These are phyloP conservation scores for Cucurbita pepo DNA, from an alignment of 306 rosid species.

Conservation along the genomic window DNA sequence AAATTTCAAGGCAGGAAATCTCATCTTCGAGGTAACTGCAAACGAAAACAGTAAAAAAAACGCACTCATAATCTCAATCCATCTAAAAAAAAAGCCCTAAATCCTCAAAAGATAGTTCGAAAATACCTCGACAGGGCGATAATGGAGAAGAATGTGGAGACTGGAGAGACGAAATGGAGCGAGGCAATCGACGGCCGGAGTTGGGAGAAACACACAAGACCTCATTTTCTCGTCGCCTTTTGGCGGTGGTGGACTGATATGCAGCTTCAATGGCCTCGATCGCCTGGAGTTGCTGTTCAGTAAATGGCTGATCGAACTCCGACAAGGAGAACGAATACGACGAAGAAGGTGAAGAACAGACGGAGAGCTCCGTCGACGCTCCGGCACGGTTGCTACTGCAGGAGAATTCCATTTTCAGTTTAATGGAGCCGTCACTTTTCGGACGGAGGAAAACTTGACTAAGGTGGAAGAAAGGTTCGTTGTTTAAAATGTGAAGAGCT, in stretches of 20 bases:
- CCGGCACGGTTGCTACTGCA: neutral
- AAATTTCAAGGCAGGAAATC: constrained; percentile 49
- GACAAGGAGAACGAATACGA: constrained; percentile 6
- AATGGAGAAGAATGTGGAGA: constrained; percentile 25
- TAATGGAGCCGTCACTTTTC: neutral
- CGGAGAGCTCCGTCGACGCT: neutral
- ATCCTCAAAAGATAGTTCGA: neutral
- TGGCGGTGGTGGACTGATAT: constrained; percentile 27
- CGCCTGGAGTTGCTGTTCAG: constrained; percentile 36
- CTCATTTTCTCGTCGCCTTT: constrained; percentile 11
- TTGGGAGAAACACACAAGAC: neutral
- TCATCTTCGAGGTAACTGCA: constrained; percentile 16
- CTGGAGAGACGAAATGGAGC: constrained; percentile 46
- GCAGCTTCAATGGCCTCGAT: constrained; percentile 41
- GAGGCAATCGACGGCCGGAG: constrained; percentile 40
- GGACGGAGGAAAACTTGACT: neutral
- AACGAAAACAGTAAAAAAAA: neutral
- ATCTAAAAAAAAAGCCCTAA: neutral
- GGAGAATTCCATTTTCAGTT: neutral
- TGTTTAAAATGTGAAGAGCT: too few species aligned
- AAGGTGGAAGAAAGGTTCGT: too few species aligned
- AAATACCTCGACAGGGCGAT: constrained; percentile 40
- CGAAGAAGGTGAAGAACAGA: neutral
- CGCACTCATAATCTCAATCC: neutral
- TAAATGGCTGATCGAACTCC: constrained; percentile 33